Evolutionary conservation across 75 land plant species (phyloP).

Genomic region (Adiantum capillusveneris): DNA sequence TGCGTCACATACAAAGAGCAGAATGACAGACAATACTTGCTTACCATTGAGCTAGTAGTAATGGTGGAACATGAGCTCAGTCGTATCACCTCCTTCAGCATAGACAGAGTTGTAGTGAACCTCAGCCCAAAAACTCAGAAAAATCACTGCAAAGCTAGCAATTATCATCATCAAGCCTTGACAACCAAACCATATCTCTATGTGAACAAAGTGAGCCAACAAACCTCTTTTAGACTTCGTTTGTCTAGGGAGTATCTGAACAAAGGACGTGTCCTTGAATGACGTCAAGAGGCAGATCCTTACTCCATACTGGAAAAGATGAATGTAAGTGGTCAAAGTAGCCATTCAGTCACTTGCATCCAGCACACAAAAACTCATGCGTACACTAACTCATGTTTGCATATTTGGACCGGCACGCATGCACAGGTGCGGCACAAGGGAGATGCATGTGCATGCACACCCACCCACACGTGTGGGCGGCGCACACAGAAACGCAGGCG

Average conservation of each 20-base stretch:
- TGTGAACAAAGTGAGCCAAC: neutral
- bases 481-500: too few species aligned
- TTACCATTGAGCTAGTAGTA: neutral
- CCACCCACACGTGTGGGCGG: too few species aligned
- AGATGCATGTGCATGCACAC: too few species aligned
- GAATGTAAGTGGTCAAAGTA: neutral
- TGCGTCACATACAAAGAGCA: neutral
- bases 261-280: constrained; percentile 80
- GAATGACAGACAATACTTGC: neutral
- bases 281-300: constrained; percentile 81
- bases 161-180: constrained; percentile 6
- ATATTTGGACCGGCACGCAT: too few species aligned
- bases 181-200: neutral
- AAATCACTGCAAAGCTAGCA: constrained; percentile 45
- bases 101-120: constrained; percentile 83
- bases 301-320: constrained; percentile 71
- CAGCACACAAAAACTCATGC: too few species aligned
- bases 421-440: too few species aligned
- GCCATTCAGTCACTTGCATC: too few species aligned
- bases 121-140: constrained; percentile 90
- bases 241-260: constrained; percentile 72
- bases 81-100: constrained; percentile 45
- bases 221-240: constrained; percentile 76
- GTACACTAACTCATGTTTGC: too few species aligned
- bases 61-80: neutral